Percentiles rank a stretch among this genome's conserved stretches.
Evolutionary conservation across 2,329 filamentous ascomycete genomes (phyloP).

Genomic region (Huntiella bhutanensis): DNA sequence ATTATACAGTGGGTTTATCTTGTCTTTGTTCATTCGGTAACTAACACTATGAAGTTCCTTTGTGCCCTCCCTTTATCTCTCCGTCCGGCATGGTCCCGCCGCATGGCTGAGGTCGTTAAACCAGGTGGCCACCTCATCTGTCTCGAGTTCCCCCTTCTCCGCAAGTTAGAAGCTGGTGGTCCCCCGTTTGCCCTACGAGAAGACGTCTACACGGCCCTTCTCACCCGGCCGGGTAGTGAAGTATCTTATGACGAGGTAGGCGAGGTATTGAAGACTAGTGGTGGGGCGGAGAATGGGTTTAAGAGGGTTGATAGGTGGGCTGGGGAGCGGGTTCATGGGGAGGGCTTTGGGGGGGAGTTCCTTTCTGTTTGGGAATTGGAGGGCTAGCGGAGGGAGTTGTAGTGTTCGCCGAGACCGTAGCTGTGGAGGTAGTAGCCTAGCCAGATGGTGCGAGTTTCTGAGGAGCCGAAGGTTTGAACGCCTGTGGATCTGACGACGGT

Average conservation of each 20-base stretch:
- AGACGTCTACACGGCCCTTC: constrained; percentile 51
- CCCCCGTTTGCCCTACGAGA: constrained; percentile 56
- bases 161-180: constrained; percentile 43
- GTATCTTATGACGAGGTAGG: constrained; percentile 36
- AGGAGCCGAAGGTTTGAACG: too few relatives aligned
- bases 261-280: constrained; percentile 9
- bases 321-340: constrained; percentile 29
- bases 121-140: constrained; percentile 35
- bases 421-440: constrained; percentile 88
- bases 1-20: constrained; percentile 35
- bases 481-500: too few relatives aligned
- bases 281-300: neutral
- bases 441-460: constrained; percentile 36
- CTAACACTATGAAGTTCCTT: constrained; percentile 30
- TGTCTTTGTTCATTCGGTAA: neutral
- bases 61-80: constrained; percentile 38
- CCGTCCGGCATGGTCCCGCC: constrained; percentile 33
- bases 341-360: constrained; percentile 27
- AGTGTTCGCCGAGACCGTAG: constrained; percentile 90
- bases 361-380: constrained; percentile 32
- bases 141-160: constrained; percentile 63
- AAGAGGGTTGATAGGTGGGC: constrained; percentile 18
- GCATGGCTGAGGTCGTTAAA: constrained; percentile 31
- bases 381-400: constrained; percentile 55
- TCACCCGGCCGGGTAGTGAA: constrained; percentile 49